Evolutionary conservation across 1,139 yeast genomes (phyloP).

Genomic region (Magnusiomyces magnusii): DNA sequence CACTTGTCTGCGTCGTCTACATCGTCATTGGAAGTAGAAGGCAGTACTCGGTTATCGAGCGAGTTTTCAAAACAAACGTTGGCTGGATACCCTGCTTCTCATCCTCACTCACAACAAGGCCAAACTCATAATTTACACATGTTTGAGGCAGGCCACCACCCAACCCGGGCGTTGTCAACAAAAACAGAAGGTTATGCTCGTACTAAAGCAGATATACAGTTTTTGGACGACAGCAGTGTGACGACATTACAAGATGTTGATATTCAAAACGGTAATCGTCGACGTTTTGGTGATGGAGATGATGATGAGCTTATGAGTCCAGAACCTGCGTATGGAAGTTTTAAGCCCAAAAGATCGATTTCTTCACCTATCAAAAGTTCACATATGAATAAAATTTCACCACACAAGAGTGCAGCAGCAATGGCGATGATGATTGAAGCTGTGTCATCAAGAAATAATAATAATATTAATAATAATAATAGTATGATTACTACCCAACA

Average conservation of each 20-base stretch:
- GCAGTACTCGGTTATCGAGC: neutral
- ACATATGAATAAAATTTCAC: neutral
- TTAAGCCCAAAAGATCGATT: neutral
- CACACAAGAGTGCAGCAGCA: neutral
- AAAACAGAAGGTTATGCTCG: neutral
- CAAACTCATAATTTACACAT: neutral
- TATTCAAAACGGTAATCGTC: neutral
- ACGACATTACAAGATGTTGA: neutral
- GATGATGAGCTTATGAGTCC: neutral
- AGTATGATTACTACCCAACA: neutral
- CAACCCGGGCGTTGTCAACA: neutral
- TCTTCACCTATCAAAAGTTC: neutral
- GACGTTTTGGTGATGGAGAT: neutral
- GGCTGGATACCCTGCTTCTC: slow-evolving; percentile 1
- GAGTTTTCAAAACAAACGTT: neutral
- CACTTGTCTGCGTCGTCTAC: slow-evolving; percentile 11
- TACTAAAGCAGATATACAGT: neutral
- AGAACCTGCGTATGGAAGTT: neutral
- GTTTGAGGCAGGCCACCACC: neutral
- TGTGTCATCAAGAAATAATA: neutral
- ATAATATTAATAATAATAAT: no score
- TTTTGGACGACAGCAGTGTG: neutral
- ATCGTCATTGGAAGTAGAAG: neutral
- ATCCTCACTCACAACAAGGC: neutral
- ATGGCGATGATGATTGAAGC: neutral